phyloP scores from a whole-genome alignment of 2,329 filamentous ascomycete species.

The Colletotrichum sp. region DNA sequence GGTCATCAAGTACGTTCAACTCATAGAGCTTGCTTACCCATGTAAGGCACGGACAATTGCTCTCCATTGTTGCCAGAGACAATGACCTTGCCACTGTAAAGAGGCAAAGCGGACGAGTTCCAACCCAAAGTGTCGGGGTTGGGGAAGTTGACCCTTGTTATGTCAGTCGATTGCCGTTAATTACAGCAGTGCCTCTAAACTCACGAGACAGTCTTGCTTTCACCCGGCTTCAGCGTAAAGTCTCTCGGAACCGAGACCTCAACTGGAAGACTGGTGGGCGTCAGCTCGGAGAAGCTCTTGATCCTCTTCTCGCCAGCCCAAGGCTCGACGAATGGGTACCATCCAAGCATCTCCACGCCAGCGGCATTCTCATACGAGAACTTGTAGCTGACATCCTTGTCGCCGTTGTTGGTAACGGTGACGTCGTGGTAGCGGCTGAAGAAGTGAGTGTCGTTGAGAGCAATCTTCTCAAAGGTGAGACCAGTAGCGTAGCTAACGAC shows the following conservation, averaged over 20 bases:
- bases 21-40: slow-evolving; percentile 20
- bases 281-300: slow-evolving; percentile 26
- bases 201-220: slow-evolving; percentile 28
- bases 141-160: slow-evolving; percentile 29
- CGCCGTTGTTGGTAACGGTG: slow-evolving; percentile 40
- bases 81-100: slow-evolving; percentile 38
- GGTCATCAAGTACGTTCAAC: no score
- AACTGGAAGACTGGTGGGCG: slow-evolving; percentile 21
- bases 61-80: slow-evolving; percentile 34
- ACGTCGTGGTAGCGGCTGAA: slow-evolving; percentile 32
- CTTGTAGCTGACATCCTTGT: slow-evolving; percentile 35
- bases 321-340: slow-evolving; percentile 5
- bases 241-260: slow-evolving; percentile 24
- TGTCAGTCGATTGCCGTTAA: neutral
- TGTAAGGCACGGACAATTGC: slow-evolving; percentile 35
- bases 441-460: slow-evolving; percentile 48
- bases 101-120: slow-evolving; percentile 30
- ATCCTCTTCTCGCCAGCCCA: slow-evolving; percentile 17
- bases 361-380: slow-evolving; percentile 31
- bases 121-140: slow-evolving; percentile 30
- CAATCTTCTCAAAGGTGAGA: slow-evolving; percentile 41
- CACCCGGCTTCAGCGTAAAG: slow-evolving; percentile 28
- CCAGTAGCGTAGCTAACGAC: slow-evolving; percentile 41
- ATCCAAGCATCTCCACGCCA: slow-evolving; percentile 38
- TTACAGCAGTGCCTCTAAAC: neutral